Conservation (phyloP, 2,329 filamentous ascomycete species). For the Ilyonectria robusta region DNA sequence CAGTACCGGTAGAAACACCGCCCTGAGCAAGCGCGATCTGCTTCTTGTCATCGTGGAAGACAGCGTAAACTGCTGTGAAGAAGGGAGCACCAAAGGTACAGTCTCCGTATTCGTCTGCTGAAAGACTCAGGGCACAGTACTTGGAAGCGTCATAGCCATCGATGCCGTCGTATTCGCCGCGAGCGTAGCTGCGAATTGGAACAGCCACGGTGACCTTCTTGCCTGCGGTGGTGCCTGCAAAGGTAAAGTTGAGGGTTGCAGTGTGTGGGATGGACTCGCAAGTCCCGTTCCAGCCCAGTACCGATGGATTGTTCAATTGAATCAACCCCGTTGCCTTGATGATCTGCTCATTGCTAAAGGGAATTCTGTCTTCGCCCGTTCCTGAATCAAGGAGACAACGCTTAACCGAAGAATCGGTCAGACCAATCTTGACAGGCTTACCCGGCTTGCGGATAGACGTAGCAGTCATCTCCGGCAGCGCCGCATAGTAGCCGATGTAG, state of each 20-base stretch:
- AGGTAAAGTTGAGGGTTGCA: constrained; percentile 16
- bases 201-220: constrained; percentile 7
- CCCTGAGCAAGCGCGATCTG: constrained; percentile 21
- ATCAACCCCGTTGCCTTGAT: neutral
- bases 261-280: constrained; percentile 11
- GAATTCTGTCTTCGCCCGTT: constrained; percentile 12
- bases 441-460: neutral
- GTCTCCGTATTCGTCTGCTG: neutral
- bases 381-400: constrained; percentile 18
- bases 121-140: constrained; percentile 8
- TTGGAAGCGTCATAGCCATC: constrained; percentile 4
- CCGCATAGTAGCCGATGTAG: constrained; percentile 1
- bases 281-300: constrained; percentile 17
- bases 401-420: constrained; percentile 12
- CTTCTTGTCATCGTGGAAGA: constrained; percentile 24
- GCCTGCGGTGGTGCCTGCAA: constrained; percentile 2
- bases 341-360: constrained; percentile 11
- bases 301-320: neutral
- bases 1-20: constrained; percentile 11
- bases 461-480: neutral
- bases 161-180: neutral
- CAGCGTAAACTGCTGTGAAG: constrained; percentile 19
- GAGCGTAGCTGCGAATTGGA: constrained; percentile 9
- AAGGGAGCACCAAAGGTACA: constrained; percentile 24
- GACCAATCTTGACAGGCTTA: constrained; percentile 2